Evolutionary conservation across 1,284 basidiomycete species (phyloP).

Genomic region (Neotropicomus parvogracilis): DNA sequence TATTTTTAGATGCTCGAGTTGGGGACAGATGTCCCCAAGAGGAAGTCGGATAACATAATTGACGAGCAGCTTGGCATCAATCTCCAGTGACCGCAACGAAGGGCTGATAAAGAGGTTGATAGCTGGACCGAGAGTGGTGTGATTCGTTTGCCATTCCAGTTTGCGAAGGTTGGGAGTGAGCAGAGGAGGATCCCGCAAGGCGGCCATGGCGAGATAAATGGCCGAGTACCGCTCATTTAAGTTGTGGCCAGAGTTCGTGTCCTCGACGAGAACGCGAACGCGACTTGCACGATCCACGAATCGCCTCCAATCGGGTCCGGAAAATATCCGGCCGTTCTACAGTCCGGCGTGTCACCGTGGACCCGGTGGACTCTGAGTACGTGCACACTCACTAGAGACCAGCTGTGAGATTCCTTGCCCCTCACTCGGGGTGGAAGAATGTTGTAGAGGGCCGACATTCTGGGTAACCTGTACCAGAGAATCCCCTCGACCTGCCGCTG

Average conservation of each 20-base stretch:
- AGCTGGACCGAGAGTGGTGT: background rate
- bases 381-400: constrained; percentile 20
- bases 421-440: constrained; percentile 20
- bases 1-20: constrained; percentile 22
- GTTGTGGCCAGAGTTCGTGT: background rate
- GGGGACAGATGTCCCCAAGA: constrained; percentile 18
- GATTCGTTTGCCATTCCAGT: constrained; percentile 17
- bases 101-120: constrained; percentile 27
- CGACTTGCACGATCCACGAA: constrained; percentile 19
- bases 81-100: constrained; percentile 21
- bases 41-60: constrained; percentile 8
- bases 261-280: constrained; percentile 17
- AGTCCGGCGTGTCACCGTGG: background rate
- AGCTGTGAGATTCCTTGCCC: constrained; percentile 12
- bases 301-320: constrained; percentile 18
- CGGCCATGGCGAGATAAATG: constrained; percentile 18
- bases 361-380: background rate
- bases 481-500: constrained; percentile 16
- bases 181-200: constrained; percentile 17
- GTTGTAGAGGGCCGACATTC: constrained; percentile 15
- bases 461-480: constrained; percentile 17
- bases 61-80: constrained; percentile 22
- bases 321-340: constrained; percentile 20
- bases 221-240: constrained; percentile 2
- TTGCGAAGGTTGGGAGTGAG: constrained; percentile 26